Evolutionary conservation across 306 rosid genomes (phyloP).

Genomic region (Acmispon strigosus): DNA sequence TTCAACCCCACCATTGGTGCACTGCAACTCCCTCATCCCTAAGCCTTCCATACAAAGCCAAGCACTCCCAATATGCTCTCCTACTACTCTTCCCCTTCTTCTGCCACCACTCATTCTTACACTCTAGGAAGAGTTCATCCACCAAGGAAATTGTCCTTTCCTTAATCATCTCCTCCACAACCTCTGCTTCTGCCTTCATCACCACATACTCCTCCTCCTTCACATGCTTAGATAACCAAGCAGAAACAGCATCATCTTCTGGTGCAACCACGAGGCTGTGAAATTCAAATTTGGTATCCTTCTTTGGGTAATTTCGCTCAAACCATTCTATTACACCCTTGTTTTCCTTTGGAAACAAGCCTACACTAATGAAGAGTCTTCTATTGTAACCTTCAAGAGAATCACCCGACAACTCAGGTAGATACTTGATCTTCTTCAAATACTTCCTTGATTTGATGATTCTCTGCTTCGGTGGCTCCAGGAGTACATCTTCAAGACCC

Average conservation of each 20-base stretch:
- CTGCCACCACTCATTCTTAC: slow-evolving; percentile 61
- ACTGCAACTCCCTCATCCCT: slow-evolving; percentile 68
- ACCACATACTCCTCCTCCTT: too few species aligned
- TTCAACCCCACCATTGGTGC: slow-evolving; percentile 68
- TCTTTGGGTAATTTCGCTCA: slow-evolving; percentile 43
- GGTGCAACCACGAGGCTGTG: slow-evolving; percentile 18
- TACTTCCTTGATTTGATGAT: slow-evolving; percentile 18
- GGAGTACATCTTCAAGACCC: slow-evolving; percentile 45
- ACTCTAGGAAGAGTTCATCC: slow-evolving; percentile 68
- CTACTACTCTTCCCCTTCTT: slow-evolving; percentile 20
- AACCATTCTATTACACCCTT: slow-evolving; percentile 39
- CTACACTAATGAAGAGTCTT: slow-evolving; percentile 39
- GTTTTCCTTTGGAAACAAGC: slow-evolving; percentile 31
- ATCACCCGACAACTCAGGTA: slow-evolving; percentile 48
- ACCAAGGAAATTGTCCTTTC: slow-evolving; percentile 41
- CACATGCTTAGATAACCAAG: slow-evolving; percentile 47
- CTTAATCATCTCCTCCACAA: slow-evolving; percentile 49
- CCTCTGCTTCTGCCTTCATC: slow-evolving; percentile 62
- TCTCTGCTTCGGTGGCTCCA: slow-evolving; percentile 43
- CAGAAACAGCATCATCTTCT: slow-evolving; percentile 20
- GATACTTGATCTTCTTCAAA: slow-evolving; percentile 48
- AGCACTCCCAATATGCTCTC: slow-evolving; percentile 66
- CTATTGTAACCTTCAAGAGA: slow-evolving; percentile 37
- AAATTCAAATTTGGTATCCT: slow-evolving; percentile 41
- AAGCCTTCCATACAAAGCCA: slow-evolving; percentile 60